Evolutionary conservation across 768 basidiomycete species (phyloP), one percentile per base, ranked within the genome.

Genomic region (Mycena alexandri): DNA sequence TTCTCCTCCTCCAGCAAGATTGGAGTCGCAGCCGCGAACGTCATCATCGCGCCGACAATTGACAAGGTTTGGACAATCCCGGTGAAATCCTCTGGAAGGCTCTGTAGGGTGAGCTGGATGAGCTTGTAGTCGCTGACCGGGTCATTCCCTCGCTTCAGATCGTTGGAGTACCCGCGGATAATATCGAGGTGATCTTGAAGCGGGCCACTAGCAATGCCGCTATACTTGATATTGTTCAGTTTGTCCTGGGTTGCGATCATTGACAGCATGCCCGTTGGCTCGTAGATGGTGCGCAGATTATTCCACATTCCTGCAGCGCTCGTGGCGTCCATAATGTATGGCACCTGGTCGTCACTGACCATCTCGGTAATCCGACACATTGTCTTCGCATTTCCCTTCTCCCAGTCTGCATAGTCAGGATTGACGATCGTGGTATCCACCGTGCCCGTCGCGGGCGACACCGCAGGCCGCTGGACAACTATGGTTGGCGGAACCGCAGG

Each of bases 171-270:
- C 4, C 47, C 47, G 4, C 16, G 48, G 48, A 61, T 51, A 19
- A 51, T 61, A 33, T 61, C 59, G 14, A 61, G 34, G 48, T 61
- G 59, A 29, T 38, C 48, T n/a, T 61, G 59, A n/a, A 61, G 48
- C 2, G 59, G 59, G 6, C 59, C 59, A 10, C 59, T 61, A 34
- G 50, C 46, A n/a, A 60, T 38, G 6, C 46, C 58, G 5, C 4
- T 6, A 21, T 60, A 60, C 58, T 48, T 60, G 48, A 61, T 50
- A 21, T 6, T 50, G 19, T 47, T 8, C 1, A 61, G 4, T 22
- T 61, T 61, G 4, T 61, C 48, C 33, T 50, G 36, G 3, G 41
- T 50, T 16, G 59, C 59, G 19, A 61, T 61, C 59, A 50, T 61
- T 0, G 59, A 50, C 59, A 24, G 38, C 59, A 61, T 51, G 7